These are phyloP conservation scores for Kalanchoe fedtschenkoi DNA, from an alignment of 164 flowering plant genomes.

Conservation along the genomic window DNA sequence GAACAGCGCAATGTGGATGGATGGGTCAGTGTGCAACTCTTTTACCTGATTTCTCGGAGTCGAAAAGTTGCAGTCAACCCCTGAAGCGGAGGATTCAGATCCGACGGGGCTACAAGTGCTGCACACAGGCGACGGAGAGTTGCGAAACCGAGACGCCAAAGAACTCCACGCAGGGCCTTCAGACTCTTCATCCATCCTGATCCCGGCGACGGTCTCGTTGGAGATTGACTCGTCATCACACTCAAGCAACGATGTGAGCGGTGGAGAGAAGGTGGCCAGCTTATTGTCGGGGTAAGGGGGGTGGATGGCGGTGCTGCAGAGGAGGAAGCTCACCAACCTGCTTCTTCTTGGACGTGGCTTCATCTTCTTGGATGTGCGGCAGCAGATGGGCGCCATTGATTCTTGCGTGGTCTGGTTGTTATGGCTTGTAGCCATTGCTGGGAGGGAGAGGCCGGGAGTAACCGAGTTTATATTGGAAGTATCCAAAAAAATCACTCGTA, in stretches of 20 bases:
- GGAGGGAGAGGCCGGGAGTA: too few species aligned
- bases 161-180: constrained; percentile 1
- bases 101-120: neutral
- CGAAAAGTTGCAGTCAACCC: neutral
- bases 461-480: too few species aligned
- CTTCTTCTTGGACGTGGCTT: neutral
- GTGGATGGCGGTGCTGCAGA: neutral
- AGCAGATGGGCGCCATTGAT: too few species aligned
- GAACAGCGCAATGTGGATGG: neutral
- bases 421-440: too few species aligned
- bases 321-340: neutral
- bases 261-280: neutral
- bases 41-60: constrained; percentile 2
- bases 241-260: neutral
- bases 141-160: neutral
- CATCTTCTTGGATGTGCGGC: neutral
- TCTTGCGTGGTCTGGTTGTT: too few species aligned
- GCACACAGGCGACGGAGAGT: constrained; percentile 6
- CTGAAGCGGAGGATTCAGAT: neutral
- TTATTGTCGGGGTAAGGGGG: neutral
- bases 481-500: too few species aligned
- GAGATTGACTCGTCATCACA: neutral
- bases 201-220: neutral
- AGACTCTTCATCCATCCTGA: neutral
- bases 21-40: too few species aligned